Conservation (phyloP, 2,329 filamentous ascomycete species). For the Rhinocladiella mackenziei region DNA sequence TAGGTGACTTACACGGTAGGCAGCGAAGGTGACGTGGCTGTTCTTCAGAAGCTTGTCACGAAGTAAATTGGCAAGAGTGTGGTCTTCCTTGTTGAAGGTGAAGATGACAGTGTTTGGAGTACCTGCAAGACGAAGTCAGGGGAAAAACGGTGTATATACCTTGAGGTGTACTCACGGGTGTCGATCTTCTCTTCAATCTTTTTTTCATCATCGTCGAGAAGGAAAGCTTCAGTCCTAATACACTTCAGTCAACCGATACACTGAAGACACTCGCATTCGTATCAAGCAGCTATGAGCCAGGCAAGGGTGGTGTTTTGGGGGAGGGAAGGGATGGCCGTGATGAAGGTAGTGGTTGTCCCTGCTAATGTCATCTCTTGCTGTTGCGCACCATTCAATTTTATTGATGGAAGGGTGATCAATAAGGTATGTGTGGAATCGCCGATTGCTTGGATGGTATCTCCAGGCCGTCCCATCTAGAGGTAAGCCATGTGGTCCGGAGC, state of each 20-base stretch:
- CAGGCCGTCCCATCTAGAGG: too few relatives aligned
- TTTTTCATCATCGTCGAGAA: slow-evolving; percentile 83
- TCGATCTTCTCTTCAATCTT: slow-evolving; percentile 87
- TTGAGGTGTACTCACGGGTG: slow-evolving; percentile 63
- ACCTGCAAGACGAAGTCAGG: slow-evolving; percentile 48
- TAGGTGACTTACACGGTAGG: slow-evolving; percentile 71
- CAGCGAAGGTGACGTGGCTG: slow-evolving; percentile 80
- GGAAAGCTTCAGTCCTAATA: slow-evolving; percentile 83
- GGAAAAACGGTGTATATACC: neutral
- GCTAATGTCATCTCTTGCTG: neutral
- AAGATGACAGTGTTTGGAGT: slow-evolving; percentile 96
- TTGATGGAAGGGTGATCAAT: slow-evolving; percentile 10
- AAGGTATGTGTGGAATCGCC: neutral
- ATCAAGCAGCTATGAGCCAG: too few relatives aligned
- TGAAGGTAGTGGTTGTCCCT: too few relatives aligned
- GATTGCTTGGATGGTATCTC: slow-evolving; percentile 11
- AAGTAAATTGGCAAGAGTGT: slow-evolving; percentile 88
- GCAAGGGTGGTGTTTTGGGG: too few relatives aligned
- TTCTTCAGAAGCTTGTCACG: slow-evolving; percentile 80
- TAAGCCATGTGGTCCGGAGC: too few relatives aligned
- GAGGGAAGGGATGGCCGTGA: too few relatives aligned
- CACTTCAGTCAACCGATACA: neutral
- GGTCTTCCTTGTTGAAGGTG: slow-evolving; percentile 92
- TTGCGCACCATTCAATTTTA: slow-evolving; percentile 17
- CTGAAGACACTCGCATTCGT: too few relatives aligned